Evolutionary conservation across 306 rosid genomes (phyloP), one percentile per base, ranked within the genome.

Genomic region (Quercus aquifolioides): DNA sequence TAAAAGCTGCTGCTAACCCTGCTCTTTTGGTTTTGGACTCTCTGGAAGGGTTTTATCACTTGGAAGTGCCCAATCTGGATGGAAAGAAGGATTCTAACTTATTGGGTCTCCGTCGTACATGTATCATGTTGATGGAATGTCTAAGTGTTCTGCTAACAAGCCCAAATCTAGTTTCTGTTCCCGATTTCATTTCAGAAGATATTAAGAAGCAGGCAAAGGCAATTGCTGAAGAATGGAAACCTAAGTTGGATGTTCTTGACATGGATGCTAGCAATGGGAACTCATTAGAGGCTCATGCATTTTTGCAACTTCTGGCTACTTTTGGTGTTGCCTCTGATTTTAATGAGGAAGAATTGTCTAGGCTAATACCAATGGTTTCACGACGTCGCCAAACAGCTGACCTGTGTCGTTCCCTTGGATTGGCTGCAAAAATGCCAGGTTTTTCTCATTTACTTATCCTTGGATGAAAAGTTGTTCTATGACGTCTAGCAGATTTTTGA

Each of bases 91-190:
- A 96, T 85, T 89, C 99, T 58, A 89, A 83, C 86, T 85, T 96
- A 52, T 73, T 96, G 85, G 99, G 99, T 76, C 88, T 94, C 59
- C 98, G 98, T 63, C 92, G 99, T 30, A 96, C 96, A 31, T 93
- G 99, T 83, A 93, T 96, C 78, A 96, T 96, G 99, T 87, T 96
- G 93, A 89, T 96, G 99, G 99, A 96, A 70, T 96, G 98, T 83
- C 87, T 96, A 54, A 89, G 93, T 88, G 81, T 86, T 80, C 85
- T 91, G 88, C 77, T 96, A 74, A 73, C 81, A 75, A 88, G 85
- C 78, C 84, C 82, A 41, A 81, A 76, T 75, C 79, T 71, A 69
- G 84, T 43, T 26, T 68, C 78, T 70, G 89, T 79, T 79, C 82
- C 90, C 76, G 81, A 82, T 80, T 74, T 90, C 30, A 87, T 91